phyloP scores from a whole-genome alignment of 768 basidiomycete species.

The Termitomyces heimii region DNA sequence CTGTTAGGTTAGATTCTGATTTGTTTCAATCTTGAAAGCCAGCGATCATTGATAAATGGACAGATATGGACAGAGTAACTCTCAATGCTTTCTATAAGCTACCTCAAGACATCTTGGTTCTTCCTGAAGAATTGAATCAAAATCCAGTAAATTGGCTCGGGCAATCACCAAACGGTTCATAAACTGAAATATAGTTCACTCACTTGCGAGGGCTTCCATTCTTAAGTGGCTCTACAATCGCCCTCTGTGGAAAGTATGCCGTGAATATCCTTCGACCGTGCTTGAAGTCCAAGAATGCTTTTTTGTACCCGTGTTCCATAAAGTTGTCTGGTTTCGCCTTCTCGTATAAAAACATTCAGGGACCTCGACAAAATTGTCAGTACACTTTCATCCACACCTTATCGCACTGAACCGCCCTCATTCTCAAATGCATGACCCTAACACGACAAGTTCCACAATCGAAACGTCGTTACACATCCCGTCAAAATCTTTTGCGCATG shows the following conservation, averaged over 20 bases:
- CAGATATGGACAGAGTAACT: neutral
- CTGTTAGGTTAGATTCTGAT: neutral
- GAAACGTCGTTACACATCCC: neutral
- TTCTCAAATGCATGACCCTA: neutral
- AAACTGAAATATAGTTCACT: neutral
- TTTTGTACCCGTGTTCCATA: neutral
- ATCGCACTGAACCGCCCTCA: neutral
- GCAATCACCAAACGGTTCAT: neutral
- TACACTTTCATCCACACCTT: neutral
- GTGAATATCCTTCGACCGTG: neutral
- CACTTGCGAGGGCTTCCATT: constrained; percentile 1
- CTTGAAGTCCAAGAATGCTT: neutral
- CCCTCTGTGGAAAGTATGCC: too few species aligned
- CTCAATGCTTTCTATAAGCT: neutral
- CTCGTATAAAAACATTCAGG: neutral
- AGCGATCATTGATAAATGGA: neutral
- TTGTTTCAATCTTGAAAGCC: neutral
- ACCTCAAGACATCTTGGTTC: neutral
- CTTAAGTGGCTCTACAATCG: neutral
- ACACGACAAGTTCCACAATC: neutral
- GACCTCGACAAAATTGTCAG: neutral
- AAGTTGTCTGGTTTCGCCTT: neutral
- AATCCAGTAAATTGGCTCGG: neutral
- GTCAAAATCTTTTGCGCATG: constrained; percentile 4
- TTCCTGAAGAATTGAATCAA: neutral